Base-by-base conservation (phyloP, 441 rosid genomes). In the Lepidium campestre region DNA sequence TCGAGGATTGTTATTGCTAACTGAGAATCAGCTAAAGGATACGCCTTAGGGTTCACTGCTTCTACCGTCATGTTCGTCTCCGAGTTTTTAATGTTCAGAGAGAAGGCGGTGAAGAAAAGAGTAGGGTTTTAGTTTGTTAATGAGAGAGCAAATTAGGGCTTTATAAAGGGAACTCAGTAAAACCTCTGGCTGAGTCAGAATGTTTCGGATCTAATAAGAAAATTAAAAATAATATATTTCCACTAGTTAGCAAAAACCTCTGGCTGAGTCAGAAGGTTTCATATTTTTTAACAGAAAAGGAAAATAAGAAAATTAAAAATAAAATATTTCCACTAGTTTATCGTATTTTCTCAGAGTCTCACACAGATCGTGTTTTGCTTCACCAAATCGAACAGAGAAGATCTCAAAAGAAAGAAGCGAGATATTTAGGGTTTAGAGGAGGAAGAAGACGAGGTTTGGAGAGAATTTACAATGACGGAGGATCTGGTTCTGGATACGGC, bases 401-500 rank as follows among this genome's bases (percentile, higher is more conserved):
- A 47, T 64, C 75, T 65, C 19, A 65, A 17, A 71, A 39, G 58
- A 54, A 8, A 13, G 9, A 2, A 14, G 15, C 44, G 57, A 41
- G 40, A 42, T 6, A 39, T 23, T 47, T 70, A 70, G 53, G 70
- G 36, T 39, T 62, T 37, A 23, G 22, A 14, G 39, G 35, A 22
- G 54, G 50, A 50, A 48, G 34, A 29, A 29, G 34, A 29, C 34
- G 49, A 19, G 47, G 2, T 40, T 31, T 3, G 14, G 4, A 22
- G 34, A 20, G 36, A 41, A 8, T 4, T n/a, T 1, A 36, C 41
- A 45, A 94, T 89, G 99, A 96, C 94, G 74, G 99, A 89, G 74
- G 99, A 94, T 78, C 80, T 94, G 56, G 98, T 94, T 23, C 82
- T 91, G 2, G 97, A 91, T 74, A 88, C 95, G 42, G 98, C 98